phyloP scores from a whole-genome alignment of 148 eudicot species.

The Polygonum maritimum region DNA sequence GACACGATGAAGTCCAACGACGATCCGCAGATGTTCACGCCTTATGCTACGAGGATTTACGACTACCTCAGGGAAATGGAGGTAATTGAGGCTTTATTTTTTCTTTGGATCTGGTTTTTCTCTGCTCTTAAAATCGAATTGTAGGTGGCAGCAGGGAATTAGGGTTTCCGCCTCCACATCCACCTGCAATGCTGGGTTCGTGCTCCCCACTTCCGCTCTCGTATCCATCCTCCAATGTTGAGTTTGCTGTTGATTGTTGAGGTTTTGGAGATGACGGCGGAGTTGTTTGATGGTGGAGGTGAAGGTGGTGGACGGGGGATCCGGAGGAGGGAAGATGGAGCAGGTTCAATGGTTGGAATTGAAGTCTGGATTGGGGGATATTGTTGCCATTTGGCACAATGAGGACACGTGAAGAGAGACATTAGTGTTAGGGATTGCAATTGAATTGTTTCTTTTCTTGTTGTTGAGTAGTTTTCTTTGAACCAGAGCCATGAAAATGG shows the following conservation, averaged over 20 bases:
- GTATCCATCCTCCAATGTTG: no score
- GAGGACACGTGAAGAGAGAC: conserved; percentile 7
- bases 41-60: conserved; percentile 57
- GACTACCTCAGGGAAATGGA: conserved; percentile 72
- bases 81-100: conserved; percentile 47
- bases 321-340: conserved; percentile 30
- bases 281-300: conserved; percentile 50
- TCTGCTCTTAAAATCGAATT: no score
- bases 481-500: no score
- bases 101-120: not conserved
- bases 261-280: conserved; percentile 43
- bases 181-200: no score
- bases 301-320: conserved; percentile 40
- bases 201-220: no score
- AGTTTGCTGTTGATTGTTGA: conserved; percentile 29
- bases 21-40: conserved; percentile 67
- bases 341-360: conserved; percentile 52
- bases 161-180: no score
- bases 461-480: no score
- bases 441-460: no score
- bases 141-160: no score
- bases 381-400: conserved; percentile 46
- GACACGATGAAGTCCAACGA: conserved; percentile 18
- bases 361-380: conserved; percentile 40
- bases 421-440: not conserved